phyloP scores from a whole-genome alignment of 805 yeast genomes.

The Teunomyces kruisii region DNA sequence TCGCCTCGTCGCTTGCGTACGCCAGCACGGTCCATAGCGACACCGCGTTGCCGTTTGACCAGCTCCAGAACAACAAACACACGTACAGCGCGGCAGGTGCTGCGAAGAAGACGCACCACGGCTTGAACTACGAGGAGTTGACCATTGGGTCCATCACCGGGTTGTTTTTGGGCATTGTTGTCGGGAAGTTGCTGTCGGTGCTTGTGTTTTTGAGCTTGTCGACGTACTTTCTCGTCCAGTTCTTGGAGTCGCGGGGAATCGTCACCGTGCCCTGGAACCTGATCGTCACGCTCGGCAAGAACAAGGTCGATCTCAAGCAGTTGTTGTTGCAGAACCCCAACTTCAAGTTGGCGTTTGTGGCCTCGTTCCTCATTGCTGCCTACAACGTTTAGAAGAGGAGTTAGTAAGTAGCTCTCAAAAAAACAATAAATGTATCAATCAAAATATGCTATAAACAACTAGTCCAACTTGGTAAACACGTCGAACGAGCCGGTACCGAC shows the following conservation, averaged over 20 bases:
- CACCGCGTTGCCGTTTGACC: conserved; percentile 3
- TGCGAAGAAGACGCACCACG: conserved; percentile 22
- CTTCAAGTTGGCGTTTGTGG: conserved; percentile 56
- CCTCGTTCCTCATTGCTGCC: conserved; percentile 60
- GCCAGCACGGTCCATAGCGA: conserved; percentile 9
- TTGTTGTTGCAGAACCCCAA: conserved; percentile 60
- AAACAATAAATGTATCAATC: neutral
- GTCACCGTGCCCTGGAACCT: conserved; percentile 47
- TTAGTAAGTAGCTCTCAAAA: too few relatives aligned
- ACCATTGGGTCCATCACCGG: conserved; percentile 66
- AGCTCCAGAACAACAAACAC: conserved; percentile 1
- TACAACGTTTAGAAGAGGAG: conserved; percentile 45
- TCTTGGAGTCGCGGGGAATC: conserved; percentile 55
- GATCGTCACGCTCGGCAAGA: conserved; percentile 31
- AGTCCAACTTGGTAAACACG: conserved; percentile 54
- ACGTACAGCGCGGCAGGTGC: neutral
- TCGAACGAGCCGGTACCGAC: conserved; percentile 98
- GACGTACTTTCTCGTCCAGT: conserved; percentile 43
- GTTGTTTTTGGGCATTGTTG: conserved; percentile 53
- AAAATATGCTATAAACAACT: neutral
- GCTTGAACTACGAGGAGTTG: conserved; percentile 60
- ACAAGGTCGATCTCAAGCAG: conserved; percentile 44
- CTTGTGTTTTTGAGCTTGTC: conserved; percentile 52
- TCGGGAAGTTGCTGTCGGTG: conserved; percentile 59
- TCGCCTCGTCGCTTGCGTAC: neutral